A percentile compares a stretch with the other conserved stretches of the same genome.
These are phyloP conservation scores for Chlamydomonas schloesseri DNA, from an alignment of 139 green algal species.

Conservation along the genomic window DNA sequence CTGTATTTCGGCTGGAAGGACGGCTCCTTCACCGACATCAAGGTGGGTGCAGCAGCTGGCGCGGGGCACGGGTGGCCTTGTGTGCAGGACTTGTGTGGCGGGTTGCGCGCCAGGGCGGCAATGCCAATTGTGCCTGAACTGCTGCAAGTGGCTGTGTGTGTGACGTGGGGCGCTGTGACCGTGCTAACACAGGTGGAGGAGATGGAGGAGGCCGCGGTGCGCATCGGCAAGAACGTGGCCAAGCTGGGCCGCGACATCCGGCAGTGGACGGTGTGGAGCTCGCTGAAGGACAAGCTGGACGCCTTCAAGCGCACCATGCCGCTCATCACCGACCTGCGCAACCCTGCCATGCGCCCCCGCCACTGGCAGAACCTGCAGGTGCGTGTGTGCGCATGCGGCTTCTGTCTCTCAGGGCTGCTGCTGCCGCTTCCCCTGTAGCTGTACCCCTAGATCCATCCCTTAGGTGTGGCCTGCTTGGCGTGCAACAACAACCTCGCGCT, in stretches of 20 bases:
- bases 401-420: too few species aligned
- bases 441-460: too few species aligned
- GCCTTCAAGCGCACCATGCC: conserved; percentile 94
- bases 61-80: too few species aligned
- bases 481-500: too few species aligned
- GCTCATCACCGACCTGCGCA: conserved; percentile 90
- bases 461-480: too few species aligned
- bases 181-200: conserved; percentile 79
- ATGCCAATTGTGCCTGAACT: too few species aligned
- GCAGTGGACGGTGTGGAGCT: conserved; percentile 78
- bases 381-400: too few species aligned
- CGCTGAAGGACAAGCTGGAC: conserved; percentile 83
- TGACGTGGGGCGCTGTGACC: too few species aligned
- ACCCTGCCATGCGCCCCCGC: conserved; percentile 82
- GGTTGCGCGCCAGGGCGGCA: too few species aligned
- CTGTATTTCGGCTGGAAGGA: conserved; percentile 87
- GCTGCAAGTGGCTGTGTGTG: too few species aligned
- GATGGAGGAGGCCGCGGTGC: conserved; percentile 83
- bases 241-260: conserved; percentile 89
- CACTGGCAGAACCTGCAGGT: conserved; percentile 90
- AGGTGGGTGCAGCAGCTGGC: conserved; percentile 64
- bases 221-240: conserved; percentile 73
- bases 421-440: too few species aligned
- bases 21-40: conserved; percentile 81
- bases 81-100: too few species aligned